These are phyloP conservation scores for Bipolaris zeicola DNA, from an alignment of 2,329 filamentous ascomycete genomes.

Conservation along the genomic window DNA sequence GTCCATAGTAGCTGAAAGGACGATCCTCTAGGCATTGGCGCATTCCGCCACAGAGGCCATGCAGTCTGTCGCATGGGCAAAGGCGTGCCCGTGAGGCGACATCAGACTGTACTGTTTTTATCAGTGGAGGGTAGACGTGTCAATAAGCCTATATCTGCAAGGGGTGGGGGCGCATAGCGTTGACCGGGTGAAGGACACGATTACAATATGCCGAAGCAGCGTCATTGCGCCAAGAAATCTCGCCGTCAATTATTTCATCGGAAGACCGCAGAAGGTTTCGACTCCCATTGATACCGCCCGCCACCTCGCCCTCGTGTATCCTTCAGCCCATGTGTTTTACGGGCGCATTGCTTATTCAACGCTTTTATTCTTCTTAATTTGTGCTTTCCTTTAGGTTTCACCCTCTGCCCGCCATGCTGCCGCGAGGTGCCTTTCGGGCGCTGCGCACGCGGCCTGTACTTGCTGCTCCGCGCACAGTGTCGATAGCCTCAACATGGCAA, in stretches of 20 bases:
- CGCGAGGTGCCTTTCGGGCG: conserved; percentile 43
- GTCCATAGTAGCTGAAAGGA: conserved; percentile 40
- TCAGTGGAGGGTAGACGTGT: conserved; percentile 1
- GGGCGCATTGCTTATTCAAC: conserved; percentile 3
- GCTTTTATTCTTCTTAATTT: conserved; percentile 26
- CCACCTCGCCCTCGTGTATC: neutral
- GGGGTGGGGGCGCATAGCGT: conserved; percentile 13
- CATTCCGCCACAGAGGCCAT: conserved; percentile 35
- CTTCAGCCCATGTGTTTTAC: conserved; percentile 2
- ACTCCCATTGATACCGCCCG: neutral
- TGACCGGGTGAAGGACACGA: conserved; percentile 18
- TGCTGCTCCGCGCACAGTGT: conserved; percentile 31
- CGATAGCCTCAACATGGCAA: conserved; percentile 37
- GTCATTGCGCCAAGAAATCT: conserved; percentile 19
- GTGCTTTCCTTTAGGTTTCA: conserved; percentile 6
- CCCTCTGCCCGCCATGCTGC: conserved; percentile 39
- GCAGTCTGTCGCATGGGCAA: conserved; percentile 48
- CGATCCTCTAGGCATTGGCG: conserved; percentile 29
- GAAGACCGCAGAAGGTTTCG: conserved; percentile 7
- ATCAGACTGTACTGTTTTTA: conserved; percentile 33
- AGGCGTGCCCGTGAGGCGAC: conserved; percentile 35
- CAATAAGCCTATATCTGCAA: neutral
- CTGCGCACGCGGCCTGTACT: conserved; percentile 38
- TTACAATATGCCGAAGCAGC: conserved; percentile 16
- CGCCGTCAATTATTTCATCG: conserved; percentile 32